phyloP scores from a whole-genome alignment of 441 rosid species.

The Adansonia gregorii region DNA sequence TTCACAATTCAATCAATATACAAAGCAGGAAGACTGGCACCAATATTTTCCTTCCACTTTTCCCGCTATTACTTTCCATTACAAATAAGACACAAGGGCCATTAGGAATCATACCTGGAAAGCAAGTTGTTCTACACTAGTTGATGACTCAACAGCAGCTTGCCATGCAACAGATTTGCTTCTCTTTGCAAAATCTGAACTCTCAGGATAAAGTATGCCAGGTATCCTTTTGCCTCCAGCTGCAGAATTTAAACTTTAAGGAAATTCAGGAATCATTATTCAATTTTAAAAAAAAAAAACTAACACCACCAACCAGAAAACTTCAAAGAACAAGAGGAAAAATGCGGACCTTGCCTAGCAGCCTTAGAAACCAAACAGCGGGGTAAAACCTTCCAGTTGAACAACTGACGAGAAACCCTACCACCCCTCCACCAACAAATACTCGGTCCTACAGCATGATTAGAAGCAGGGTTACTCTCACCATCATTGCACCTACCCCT shows the following conservation, averaged over 20 bases:
- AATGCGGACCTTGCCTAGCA: slow-evolving; percentile 83
- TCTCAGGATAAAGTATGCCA: slow-evolving; percentile 84
- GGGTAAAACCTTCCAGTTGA: slow-evolving; percentile 90
- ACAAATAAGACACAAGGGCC: neutral
- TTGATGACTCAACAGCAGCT: slow-evolving; percentile 94
- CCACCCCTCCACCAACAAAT: slow-evolving; percentile 99
- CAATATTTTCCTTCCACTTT: neutral
- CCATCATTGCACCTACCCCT: slow-evolving; percentile 52
- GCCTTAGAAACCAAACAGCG: slow-evolving; percentile 69
- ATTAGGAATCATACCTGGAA: slow-evolving; percentile 59
- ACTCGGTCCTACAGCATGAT: slow-evolving; percentile 63
- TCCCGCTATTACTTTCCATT: neutral
- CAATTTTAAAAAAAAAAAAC: slow-evolving; percentile 25
- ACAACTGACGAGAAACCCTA: slow-evolving; percentile 69
- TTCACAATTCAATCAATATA: slow-evolving; percentile 3
- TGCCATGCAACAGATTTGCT: slow-evolving; percentile 77
- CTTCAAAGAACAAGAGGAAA: slow-evolving; percentile 25
- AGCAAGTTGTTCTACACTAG: slow-evolving; percentile 83
- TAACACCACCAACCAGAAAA: slow-evolving; percentile 23
- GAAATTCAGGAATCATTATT: slow-evolving; percentile 52
- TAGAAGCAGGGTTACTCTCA: slow-evolving; percentile 57
- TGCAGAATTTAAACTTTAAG: slow-evolving; percentile 60
- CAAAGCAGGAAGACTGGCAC: neutral
- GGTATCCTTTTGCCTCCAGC: slow-evolving; percentile 79
- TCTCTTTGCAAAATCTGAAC: slow-evolving; percentile 86